phyloP scores from a whole-genome alignment of 441 rosid species.

The Populus trichocarpa region DNA sequence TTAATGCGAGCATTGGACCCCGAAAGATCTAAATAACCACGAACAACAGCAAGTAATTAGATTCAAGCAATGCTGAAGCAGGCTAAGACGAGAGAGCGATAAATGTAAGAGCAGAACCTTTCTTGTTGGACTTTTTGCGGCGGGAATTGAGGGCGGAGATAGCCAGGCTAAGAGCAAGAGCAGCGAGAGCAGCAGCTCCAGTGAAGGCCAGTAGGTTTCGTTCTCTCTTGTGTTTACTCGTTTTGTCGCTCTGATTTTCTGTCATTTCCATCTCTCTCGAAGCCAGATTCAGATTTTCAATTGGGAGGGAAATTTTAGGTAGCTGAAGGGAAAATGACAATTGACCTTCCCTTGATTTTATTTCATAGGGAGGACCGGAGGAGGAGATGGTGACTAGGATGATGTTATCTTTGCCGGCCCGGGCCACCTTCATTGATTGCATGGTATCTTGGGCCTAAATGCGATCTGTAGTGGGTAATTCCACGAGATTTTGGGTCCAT shows the following conservation, averaged over 20 bases:
- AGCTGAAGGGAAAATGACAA: not conserved
- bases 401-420: not conserved
- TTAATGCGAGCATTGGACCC: constrained; percentile 60
- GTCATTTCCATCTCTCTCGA: constrained; percentile 25
- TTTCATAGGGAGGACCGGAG: not conserved
- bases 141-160: constrained; percentile 57
- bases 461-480: too few relatives aligned
- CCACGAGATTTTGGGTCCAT: not conserved
- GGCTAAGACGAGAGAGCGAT: not conserved
- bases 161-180: constrained; percentile 60
- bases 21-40: constrained; percentile 52
- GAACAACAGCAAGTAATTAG: not conserved
- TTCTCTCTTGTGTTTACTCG: constrained; percentile 29
- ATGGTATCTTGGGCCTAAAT: too few relatives aligned
- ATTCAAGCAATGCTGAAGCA: not conserved
- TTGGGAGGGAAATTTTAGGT: constrained; percentile 46
- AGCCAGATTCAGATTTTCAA: constrained; percentile 15
- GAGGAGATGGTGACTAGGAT: not conserved
- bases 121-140: constrained; percentile 49
- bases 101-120: constrained; percentile 33
- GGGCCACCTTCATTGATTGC: not conserved
- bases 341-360: not conserved
- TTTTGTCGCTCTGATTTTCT: constrained; percentile 40
- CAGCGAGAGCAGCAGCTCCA: constrained; percentile 71
- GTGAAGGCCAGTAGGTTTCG: constrained; percentile 51